These are phyloP conservation scores for Puccinia triticina DNA, from an alignment of 1,284 basidiomycete genomes.

Conservation along the genomic window DNA sequence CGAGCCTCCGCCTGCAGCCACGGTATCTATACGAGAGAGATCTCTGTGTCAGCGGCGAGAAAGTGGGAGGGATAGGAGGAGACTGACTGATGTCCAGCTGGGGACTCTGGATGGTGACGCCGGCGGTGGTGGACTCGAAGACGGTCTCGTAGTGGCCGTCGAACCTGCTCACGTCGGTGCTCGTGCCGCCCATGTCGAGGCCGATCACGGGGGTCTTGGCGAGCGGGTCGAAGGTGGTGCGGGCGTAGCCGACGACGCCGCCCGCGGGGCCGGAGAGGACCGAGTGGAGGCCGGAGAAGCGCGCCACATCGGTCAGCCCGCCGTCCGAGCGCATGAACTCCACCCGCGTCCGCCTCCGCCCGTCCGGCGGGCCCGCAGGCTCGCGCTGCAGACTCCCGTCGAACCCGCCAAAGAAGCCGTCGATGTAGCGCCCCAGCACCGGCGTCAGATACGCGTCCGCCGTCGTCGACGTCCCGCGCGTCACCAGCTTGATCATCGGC, in stretches of 20 bases:
- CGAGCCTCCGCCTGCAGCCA: slow-evolving; percentile 83
- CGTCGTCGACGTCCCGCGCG: slow-evolving; percentile 85
- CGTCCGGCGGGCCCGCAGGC: slow-evolving; percentile 61
- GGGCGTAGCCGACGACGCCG: slow-evolving; percentile 82
- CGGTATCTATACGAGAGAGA: slow-evolving; percentile 56
- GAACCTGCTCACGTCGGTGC: slow-evolving; percentile 85
- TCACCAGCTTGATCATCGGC: slow-evolving; percentile 94
- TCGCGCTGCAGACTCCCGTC: slow-evolving; percentile 69
- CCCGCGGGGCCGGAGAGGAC: slow-evolving; percentile 86
- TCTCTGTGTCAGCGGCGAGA: too few relatives aligned
- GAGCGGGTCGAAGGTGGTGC: slow-evolving; percentile 77
- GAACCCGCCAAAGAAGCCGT: slow-evolving; percentile 88
- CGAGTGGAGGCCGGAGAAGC: slow-evolving; percentile 84
- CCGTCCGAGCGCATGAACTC: slow-evolving; percentile 85
- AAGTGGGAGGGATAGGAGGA: background rate
- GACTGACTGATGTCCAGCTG: slow-evolving; percentile 64
- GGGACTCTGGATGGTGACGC: slow-evolving; percentile 82
- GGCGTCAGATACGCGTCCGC: slow-evolving; percentile 97
- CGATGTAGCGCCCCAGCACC: slow-evolving; percentile 80
- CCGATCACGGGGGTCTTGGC: slow-evolving; percentile 73
- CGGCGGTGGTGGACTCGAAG: slow-evolving; percentile 87
- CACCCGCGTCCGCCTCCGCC: slow-evolving; percentile 58
- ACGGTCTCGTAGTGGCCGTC: slow-evolving; percentile 82
- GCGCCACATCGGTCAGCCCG: slow-evolving; percentile 78
- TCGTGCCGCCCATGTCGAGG: slow-evolving; percentile 84